Conservation (phyloP, 1,284 basidiomycete species). For the Rhodotorula mucilaginosa region DNA sequence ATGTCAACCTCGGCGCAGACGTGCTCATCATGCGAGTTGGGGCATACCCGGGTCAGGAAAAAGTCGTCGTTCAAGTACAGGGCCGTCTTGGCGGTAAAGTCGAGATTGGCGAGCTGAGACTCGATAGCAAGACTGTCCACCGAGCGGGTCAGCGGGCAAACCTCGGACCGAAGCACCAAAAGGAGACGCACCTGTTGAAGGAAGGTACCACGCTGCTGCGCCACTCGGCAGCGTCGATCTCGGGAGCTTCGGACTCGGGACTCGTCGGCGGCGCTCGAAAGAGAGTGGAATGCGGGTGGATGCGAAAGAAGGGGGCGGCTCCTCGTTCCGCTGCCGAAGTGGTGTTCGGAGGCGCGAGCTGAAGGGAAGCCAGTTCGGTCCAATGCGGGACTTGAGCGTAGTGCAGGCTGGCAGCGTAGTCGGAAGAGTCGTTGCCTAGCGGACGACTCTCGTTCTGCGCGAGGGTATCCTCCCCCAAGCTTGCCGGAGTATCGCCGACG, state of each 20-base stretch:
- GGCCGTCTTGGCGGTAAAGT: slow-evolving; percentile 6
- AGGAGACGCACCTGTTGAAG: slow-evolving; percentile 27
- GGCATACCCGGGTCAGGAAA: slow-evolving; percentile 34
- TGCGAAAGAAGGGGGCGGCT: slow-evolving; percentile 2
- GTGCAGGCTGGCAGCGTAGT: not conserved
- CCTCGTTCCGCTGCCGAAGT: not conserved
- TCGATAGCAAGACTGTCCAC: slow-evolving; percentile 40
- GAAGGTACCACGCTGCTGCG: slow-evolving; percentile 22
- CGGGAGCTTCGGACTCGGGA: not conserved
- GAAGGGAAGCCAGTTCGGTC: slow-evolving; percentile 11
- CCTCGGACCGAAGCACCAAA: not conserved
- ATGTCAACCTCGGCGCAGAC: too few species aligned
- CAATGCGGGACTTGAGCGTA: slow-evolving; percentile 32
- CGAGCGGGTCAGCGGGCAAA: not conserved
- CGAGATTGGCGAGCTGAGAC: slow-evolving; percentile 38
- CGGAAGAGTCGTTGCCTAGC: not conserved
- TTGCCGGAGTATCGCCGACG: slow-evolving; percentile 22
- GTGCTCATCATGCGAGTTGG: not conserved
- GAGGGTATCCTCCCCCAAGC: not conserved
- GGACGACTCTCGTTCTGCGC: not conserved
- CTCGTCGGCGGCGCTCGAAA: slow-evolving; percentile 18
- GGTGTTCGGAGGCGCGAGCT: not conserved
- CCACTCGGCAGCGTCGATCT: slow-evolving; percentile 12
- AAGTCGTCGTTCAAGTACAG: slow-evolving; percentile 43
- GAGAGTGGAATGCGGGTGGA: slow-evolving; percentile 29